Evolutionary conservation across 805 yeast species (phyloP).

Genomic region (Diddensiella santjacobensis): DNA sequence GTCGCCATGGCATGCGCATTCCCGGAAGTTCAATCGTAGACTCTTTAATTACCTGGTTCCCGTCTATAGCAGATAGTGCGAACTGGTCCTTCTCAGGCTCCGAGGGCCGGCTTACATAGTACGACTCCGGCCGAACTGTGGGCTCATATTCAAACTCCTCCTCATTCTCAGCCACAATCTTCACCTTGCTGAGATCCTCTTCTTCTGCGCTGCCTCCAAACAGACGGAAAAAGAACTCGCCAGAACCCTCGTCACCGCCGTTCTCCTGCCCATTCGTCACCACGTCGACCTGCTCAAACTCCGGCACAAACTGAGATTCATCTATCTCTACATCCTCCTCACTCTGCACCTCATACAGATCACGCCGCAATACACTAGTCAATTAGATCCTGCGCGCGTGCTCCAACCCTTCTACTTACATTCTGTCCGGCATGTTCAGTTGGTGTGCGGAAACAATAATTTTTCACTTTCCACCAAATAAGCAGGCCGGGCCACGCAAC

Average conservation of each 20-base stretch:
- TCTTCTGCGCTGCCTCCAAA: slow-evolving; percentile 10
- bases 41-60: slow-evolving; percentile 14
- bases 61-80: slow-evolving; percentile 19
- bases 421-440: neutral
- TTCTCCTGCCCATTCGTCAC: slow-evolving; percentile 1
- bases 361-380: slow-evolving; percentile 15
- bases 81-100: slow-evolving; percentile 9
- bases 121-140: slow-evolving; percentile 20
- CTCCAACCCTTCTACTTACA: too few species aligned
- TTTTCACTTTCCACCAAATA: too few species aligned
- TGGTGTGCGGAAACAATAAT: too few species aligned
- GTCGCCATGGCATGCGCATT: slow-evolving; percentile 23
- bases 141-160: slow-evolving; percentile 9
- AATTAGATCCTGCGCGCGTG: too few species aligned
- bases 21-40: slow-evolving; percentile 19
- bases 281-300: slow-evolving; percentile 15
- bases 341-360: slow-evolving; percentile 10
- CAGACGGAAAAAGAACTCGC: slow-evolving; percentile 15
- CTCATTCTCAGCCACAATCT: slow-evolving; percentile 7
- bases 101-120: slow-evolving; percentile 19
- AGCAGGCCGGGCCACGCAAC: too few species aligned
- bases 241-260: slow-evolving; percentile 13
- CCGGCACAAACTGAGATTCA: slow-evolving; percentile 1
- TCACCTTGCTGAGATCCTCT: slow-evolving; percentile 2
- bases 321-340: neutral